A percentile compares a stretch with the other conserved stretches of the same genome.
These are phyloP conservation scores for Eucalyptus regnans DNA, from an alignment of 345 rosid species.

Conservation along the genomic window DNA sequence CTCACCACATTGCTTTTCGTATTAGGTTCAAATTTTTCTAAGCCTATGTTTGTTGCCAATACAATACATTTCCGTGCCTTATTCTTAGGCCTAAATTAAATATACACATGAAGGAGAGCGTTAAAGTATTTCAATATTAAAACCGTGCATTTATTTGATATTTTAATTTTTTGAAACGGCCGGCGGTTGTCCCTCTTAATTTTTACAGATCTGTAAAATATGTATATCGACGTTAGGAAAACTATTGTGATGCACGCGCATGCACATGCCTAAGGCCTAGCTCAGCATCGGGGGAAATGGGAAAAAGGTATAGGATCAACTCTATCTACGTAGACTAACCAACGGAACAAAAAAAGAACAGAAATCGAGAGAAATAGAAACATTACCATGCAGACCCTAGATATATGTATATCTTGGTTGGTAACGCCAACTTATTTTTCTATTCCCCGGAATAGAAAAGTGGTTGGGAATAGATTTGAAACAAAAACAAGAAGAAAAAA, in stretches of 20 bases:
- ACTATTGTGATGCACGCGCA: fast-evolving
- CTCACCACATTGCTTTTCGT: too few species aligned
- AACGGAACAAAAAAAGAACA: too few species aligned
- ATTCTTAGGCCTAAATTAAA: too few species aligned
- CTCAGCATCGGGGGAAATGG: too few species aligned
- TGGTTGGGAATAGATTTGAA: too few species aligned
- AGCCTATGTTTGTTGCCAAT: neutral
- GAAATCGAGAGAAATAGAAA: too few species aligned
- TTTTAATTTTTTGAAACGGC: neutral
- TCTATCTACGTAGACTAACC: neutral
- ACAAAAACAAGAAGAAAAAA: too few species aligned
- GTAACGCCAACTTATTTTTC: too few species aligned
- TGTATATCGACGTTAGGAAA: neutral
- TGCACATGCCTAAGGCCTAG: neutral
- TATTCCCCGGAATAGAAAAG: too few species aligned
- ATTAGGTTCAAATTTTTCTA: neutral
- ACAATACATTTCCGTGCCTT: too few species aligned
- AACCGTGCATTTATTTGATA: fast-evolving
- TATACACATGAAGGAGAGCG: neutral
- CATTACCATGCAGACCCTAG: too few species aligned
- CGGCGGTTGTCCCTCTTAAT: fast-evolving
- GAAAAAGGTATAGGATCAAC: neutral
- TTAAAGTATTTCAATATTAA: neutral
- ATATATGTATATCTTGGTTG: too few species aligned
- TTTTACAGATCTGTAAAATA: neutral